Percentiles rank a stretch among this genome's conserved stretches.
Evolutionary conservation across 176 grass and related monocot genomes (phyloP).

Genomic region (Avena atlantica): DNA sequence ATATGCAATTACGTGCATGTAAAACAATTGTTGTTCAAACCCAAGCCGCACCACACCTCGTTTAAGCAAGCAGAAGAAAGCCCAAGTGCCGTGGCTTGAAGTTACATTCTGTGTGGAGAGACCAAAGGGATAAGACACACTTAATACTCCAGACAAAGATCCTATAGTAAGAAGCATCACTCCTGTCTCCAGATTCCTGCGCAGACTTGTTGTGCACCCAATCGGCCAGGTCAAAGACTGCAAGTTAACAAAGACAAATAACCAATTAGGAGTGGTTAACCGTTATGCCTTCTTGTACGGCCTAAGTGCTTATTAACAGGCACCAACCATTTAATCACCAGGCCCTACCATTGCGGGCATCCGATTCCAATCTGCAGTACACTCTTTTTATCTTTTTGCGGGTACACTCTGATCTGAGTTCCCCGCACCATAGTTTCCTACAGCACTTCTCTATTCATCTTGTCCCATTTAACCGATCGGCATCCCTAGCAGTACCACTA

Average conservation of each 20-base stretch:
- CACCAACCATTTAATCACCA: background rate
- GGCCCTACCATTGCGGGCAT: conserved; percentile 19
- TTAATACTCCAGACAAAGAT: background rate
- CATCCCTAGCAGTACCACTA: background rate
- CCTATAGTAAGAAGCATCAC: background rate
- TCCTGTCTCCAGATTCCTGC: conserved; percentile 9
- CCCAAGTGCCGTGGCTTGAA: background rate
- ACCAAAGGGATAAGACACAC: background rate
- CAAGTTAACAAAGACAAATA: background rate
- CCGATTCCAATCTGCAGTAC: background rate
- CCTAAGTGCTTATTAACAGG: background rate
- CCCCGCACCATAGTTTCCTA: conserved; percentile 50
- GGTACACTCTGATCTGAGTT: background rate
- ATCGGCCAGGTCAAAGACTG: background rate
- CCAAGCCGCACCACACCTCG: background rate
- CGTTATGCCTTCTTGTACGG: background rate
- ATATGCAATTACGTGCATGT: too few relatives aligned
- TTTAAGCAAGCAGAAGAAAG: background rate
- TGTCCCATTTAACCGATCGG: background rate
- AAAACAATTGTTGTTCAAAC: background rate
- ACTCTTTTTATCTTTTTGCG: background rate
- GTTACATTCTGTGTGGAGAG: background rate
- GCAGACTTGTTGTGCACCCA: conserved; percentile 3
- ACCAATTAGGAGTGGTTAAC: conserved; percentile 23
- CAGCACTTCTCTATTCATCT: background rate